Base-by-base conservation (phyloP, 371 early-diverging fungal genomes). In the Zancudomyces culisetae region DNA sequence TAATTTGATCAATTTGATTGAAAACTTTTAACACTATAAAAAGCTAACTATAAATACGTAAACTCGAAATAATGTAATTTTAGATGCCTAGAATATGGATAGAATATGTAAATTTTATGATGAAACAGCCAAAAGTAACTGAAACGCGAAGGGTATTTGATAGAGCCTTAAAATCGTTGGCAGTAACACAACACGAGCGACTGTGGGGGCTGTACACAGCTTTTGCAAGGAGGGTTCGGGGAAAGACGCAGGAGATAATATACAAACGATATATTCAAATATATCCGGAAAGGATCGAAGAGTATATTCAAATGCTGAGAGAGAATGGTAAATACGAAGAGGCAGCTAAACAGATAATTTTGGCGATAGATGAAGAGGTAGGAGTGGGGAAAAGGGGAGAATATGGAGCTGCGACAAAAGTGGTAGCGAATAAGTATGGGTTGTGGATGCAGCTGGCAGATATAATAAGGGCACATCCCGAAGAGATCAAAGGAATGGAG, bases 401-500 rank as follows among this genome's bases (percentile, higher is more conserved):
- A n/a, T n/a, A n/a, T n/a, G n/a, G n/a, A n/a, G n/a, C n/a, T n/a
- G n/a, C n/a, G n/a, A n/a, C n/a, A n/a, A n/a, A n/a, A n/a, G 4
- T 47, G 4, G 19, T 15, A 3, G 83, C 82, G 60, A 76, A 83
- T 22, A 66, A 73, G 45, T 91, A 80, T 64, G 83, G 87, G 55
- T 61, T 87, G 41, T 97, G 94, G 92, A 75, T 78, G 26, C 78
- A 83, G 53, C 73, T 95, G 35, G 85, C 88, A 61, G 86, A 87
- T 23, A 57, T 97, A 1, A 72, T 84, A 3, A 77, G 77, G 35
- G 72, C 74, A 3, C 85, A 94, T 49, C 81, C 88, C n/a, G 68
- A 62, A 19, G 76, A 76, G 18, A 67, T 85, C 27, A 71, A 63
- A 42, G 70, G 71, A 18, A 48, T 87, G 6, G 4, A 27, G 49